Base-by-base conservation (phyloP, 345 rosid genomes). In the Hibiscus mutabilis region DNA sequence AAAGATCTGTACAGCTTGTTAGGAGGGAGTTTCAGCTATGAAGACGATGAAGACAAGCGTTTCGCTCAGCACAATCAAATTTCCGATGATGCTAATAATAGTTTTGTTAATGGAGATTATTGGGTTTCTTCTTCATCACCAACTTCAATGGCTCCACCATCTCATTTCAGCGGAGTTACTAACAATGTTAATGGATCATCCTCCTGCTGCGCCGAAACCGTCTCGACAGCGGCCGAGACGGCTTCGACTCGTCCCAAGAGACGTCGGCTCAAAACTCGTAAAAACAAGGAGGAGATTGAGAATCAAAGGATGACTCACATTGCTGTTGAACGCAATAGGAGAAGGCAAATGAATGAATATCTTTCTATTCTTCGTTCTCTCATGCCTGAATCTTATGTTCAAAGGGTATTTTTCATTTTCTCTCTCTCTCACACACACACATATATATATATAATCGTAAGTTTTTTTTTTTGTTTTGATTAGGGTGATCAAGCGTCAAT, bases 301-400 rank as follows among this genome's bases (percentile, higher is more conserved):
- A 87, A 84, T 61, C 97, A 94, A 76, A 91, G 98, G 80, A 91
- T 88, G 96, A 86, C 93, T 66, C 98, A 94, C 91, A 94, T 94
- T 91, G 92, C 97, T 5, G 97, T 94, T 3, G 97, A 94, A 82
- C 89, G 98, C 15, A 94, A 94, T 68, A 75, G 98, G 27, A 83
- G 98, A 71, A 91, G 88, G 82, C 93, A 88, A 68, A 94, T 91
- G 98, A 94, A 94, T 74, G 96, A 90, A 69, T 85, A 94, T 22
- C 93, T 94, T 79, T 78, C 97, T 3, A 69, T 79, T 58, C 91
- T 94, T 5, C 89, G 93, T 13, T 87, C 96, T 60, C 72, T 94
- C 60, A 94, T 94, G 98, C 98, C 98, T 9, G 86, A 85, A 15
- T 86, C 95, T 14, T 91, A 91, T 64, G 92, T 87, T 56, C 95